Conservation (phyloP, 2,329 filamentous ascomycete genomes). For the Dactylellina haptotyla region DNA sequence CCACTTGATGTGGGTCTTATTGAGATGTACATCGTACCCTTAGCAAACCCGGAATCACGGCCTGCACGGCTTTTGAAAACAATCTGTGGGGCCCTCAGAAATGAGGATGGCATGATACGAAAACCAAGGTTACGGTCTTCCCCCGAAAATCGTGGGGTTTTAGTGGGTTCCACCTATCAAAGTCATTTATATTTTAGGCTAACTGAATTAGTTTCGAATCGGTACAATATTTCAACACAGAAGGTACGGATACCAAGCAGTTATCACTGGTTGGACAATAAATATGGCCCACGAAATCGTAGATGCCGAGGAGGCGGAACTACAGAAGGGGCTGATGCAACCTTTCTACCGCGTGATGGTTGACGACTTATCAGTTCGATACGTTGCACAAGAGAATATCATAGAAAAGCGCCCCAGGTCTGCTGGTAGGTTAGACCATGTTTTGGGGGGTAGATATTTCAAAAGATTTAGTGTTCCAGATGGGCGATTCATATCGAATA, state of each 20-base stretch:
- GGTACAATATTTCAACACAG: slow-evolving; percentile 87
- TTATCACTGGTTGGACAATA: slow-evolving; percentile 84
- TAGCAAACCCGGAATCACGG: slow-evolving; percentile 58
- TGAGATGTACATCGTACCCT: slow-evolving; percentile 60
- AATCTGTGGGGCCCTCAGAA: slow-evolving; percentile 67
- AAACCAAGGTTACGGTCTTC: slow-evolving; percentile 43
- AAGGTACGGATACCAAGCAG: slow-evolving; percentile 79
- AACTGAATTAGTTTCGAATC: slow-evolving; percentile 68
- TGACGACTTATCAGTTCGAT: slow-evolving; percentile 69
- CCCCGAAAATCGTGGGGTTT: slow-evolving; percentile 55
- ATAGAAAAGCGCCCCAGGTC: slow-evolving; percentile 68
- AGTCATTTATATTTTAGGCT: neutral
- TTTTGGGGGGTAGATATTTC: slow-evolving; percentile 83
- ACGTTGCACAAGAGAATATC: slow-evolving; percentile 85
- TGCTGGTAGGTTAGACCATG: slow-evolving; percentile 69
- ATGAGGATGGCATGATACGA: slow-evolving; percentile 68
- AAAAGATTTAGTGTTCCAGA: slow-evolving; percentile 78
- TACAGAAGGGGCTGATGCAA: slow-evolving; percentile 71
- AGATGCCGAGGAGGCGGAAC: slow-evolving; percentile 69
- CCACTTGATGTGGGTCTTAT: slow-evolving; percentile 62
- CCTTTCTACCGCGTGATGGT: slow-evolving; percentile 89
- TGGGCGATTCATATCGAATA: slow-evolving; percentile 83
- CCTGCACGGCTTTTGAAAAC: slow-evolving; percentile 64
- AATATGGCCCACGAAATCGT: slow-evolving; percentile 63
- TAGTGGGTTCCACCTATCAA: slow-evolving; percentile 63